Evolutionary conservation across 2,329 filamentous ascomycete species (phyloP), one percentile per base, ranked within the genome.

Genomic region (Hypoxylon sp.): DNA sequence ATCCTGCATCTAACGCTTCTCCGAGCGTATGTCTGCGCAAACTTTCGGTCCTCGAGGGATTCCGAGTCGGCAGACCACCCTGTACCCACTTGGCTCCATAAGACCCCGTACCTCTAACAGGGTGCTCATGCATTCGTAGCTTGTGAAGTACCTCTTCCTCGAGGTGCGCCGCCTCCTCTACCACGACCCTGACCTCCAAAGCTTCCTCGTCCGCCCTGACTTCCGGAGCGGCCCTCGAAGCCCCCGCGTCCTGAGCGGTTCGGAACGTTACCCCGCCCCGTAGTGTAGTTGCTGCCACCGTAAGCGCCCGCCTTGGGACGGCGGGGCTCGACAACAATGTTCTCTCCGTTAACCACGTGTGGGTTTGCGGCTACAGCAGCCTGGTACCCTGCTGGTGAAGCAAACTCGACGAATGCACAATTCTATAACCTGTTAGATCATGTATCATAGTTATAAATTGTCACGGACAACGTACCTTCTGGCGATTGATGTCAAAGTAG

Each of bases 391-490:
- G 94, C 90, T 22, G 89, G 79, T 51, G 91, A 92, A 78, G 90
- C 92, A 81, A 96, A 99, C 80, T 99, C 96, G 67, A 98, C 93
- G 78, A 98, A 98, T 26, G 96, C 96, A 78, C 94, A 98, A 86
- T 96, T 98, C 95, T 97, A 78, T 29, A 44, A 17, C 47, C 31
- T 61, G 65, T 80, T 72, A 80, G 77, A 31, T 52, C 56, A 46
- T 55, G 17, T 71, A 70, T 72, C 67, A 72, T 63, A 31, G 29
- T 26, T 33, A 14, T 31, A 64, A 44, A 31, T 17, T 33, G 26
- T 42, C n/a, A 39, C 4, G 31, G 33, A 56, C 5, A 62, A 79
- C 82, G 68, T 80, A 97, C 94, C 92, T 97, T 98, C 76, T 88
- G 83, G 67, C 92, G 90, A 82, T 92, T 94, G 75, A 95, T 88